Evolutionary conservation across 2,329 filamentous ascomycete genomes (phyloP), one percentile per base, ranked within the genome.

Genomic region (Cladosporium sp.): DNA sequence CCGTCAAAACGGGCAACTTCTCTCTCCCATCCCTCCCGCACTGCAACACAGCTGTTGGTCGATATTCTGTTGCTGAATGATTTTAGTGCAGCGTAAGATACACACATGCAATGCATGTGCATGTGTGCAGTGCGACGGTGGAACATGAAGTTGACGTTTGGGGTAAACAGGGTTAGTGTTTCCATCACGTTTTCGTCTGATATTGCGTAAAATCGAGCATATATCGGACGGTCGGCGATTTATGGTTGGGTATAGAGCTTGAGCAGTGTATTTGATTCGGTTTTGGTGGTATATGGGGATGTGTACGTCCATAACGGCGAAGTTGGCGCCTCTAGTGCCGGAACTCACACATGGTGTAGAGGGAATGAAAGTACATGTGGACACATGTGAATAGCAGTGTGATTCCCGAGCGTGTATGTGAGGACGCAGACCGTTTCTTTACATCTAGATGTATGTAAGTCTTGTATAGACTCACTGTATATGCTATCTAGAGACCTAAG

Each of bases 181-280:
- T n/a, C 2, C 3, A 13, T 21, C 8, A 21, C n/a, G 10, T 13
- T 46, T 46, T 21, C 8, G 1, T 5, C 2, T 28, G 28, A 28
- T 46, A 6, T 5, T 21, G 2, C 11, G 4, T 1, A 8, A 21
- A 11, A 46, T 21, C 3, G 3, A 13, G 39, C n/a, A 5, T 1
- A 13, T 13, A 13, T 21, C 3, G 2, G n/a, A 21, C n/a, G n/a
- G 1, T 21, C 1, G 1, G n/a, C n/a, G 8, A 23, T 13, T 3
- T 21, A 7, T 7, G 1, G 3, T 1, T 21, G n/a, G n/a, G 10
- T 3, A n/a, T 5, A 21, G 39, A 46, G 7, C n/a, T 2, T 13
- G 39, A 11, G n/a, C 10, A 46, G 10, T 23, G 3, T 21, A 11
- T 21, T 0, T 11, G 8, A 11, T 11, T n/a, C 8, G 5, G 1